Evolutionary conservation across 2,329 filamentous ascomycete genomes (phyloP).

Genomic region (Sphaerulina vaccinii): DNA sequence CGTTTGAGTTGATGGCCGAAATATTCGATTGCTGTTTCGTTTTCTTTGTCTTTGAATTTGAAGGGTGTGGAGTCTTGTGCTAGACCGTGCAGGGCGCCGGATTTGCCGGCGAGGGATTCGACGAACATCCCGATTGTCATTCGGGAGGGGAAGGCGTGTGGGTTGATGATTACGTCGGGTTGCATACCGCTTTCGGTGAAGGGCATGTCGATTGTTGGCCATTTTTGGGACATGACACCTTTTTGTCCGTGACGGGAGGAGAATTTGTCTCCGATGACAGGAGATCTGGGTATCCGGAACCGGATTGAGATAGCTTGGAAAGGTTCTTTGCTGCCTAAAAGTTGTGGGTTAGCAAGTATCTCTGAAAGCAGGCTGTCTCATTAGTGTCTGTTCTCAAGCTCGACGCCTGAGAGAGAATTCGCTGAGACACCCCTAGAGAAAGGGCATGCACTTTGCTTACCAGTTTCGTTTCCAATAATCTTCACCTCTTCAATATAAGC

Average conservation of each 20-base stretch:
- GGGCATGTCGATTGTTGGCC: conserved; percentile 90
- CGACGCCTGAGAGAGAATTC: too few species aligned
- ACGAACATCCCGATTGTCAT: conserved; percentile 99
- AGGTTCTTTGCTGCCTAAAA: too few species aligned
- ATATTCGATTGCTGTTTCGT: conserved; percentile 87
- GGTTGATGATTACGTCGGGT: conserved; percentile 98
- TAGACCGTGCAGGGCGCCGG: conserved; percentile 89
- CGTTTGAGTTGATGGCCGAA: conserved; percentile 94
- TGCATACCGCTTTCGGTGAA: conserved; percentile 96
- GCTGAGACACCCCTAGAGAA: too few species aligned
- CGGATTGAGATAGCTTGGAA: conserved; percentile 89
- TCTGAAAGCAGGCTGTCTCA: too few species aligned
- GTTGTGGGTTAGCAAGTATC: too few species aligned
- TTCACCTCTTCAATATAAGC: conserved; percentile 92
- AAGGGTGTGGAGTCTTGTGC: conserved; percentile 95
- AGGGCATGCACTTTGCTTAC: too few species aligned
- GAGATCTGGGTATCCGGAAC: conserved; percentile 83
- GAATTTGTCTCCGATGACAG: conserved; percentile 97
- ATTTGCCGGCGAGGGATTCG: conserved; percentile 93
- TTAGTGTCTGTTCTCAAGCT: too few species aligned
- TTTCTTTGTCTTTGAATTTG: conserved; percentile 74
- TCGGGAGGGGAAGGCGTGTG: conserved; percentile 96
- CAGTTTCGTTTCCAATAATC: conserved; percentile 80
- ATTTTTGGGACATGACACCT: conserved; percentile 94
- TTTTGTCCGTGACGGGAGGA: conserved; percentile 98